A percentile compares a stretch with the other conserved stretches of the same genome.
Conservation (phyloP, 805 yeast genomes). For the Pichia californica region DNA sequence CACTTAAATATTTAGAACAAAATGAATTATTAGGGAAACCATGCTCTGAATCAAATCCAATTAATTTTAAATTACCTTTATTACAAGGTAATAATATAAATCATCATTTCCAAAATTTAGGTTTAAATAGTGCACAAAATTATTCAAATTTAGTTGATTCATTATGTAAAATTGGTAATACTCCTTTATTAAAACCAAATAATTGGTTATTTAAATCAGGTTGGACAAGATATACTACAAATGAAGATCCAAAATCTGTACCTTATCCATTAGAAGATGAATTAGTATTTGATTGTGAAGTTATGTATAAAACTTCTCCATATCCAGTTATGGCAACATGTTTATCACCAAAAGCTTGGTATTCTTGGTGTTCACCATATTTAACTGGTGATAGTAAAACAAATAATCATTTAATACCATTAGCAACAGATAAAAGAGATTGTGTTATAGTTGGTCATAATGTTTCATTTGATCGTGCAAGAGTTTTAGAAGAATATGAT, state of each 20-base stretch:
- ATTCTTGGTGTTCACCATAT: conserved; percentile 90
- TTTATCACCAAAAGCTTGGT: conserved; percentile 74
- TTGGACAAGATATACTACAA: conserved; percentile 69
- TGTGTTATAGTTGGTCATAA: conserved; percentile 84
- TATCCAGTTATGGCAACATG: conserved; percentile 83
- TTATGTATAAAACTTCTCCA: conserved; percentile 63
- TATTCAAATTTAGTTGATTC: conserved; percentile 47
- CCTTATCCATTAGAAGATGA: conserved; percentile 64
- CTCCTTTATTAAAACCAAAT: conserved; percentile 34
- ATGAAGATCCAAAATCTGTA: conserved; percentile 49
- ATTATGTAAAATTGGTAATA: conserved; percentile 34
- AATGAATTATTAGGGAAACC: conserved; percentile 72
- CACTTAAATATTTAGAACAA: conserved; percentile 39
- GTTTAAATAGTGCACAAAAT: conserved; percentile 50
- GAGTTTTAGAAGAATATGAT: conserved; percentile 77
- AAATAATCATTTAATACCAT: conserved; percentile 65
- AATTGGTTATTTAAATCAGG: conserved; percentile 62
- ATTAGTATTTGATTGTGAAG: conserved; percentile 86
- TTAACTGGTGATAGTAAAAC: conserved; percentile 47
- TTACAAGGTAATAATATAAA: conserved; percentile 70
- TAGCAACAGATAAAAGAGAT: conserved; percentile 30
- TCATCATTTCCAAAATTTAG: conserved; percentile 79
- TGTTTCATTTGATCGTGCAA: conserved; percentile 84
- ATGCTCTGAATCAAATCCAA: conserved; percentile 56
- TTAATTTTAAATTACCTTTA: conserved; percentile 55